Percentiles rank a stretch among this genome's conserved stretches.
phyloP scores from a whole-genome alignment of 1,284 basidiomycete genomes.

The Tylopilus sp. region DNA sequence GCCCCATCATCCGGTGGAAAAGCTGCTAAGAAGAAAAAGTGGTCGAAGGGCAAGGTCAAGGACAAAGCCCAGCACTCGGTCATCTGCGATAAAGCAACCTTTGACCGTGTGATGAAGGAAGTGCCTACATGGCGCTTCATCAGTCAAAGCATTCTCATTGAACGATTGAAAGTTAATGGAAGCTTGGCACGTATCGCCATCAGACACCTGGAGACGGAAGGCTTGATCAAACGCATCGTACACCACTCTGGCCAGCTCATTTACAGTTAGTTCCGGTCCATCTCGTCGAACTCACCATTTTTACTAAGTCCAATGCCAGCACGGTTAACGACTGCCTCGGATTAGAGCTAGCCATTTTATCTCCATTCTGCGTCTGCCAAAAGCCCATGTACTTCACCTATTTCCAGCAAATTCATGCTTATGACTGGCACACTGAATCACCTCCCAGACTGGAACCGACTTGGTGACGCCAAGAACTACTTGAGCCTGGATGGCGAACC shows the following conservation, averaged over 20 bases:
- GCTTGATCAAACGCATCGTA: constrained; percentile 93
- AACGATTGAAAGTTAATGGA: constrained; percentile 96
- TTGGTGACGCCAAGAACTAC: neutral
- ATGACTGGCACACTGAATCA: constrained; percentile 15
- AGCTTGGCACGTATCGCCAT: constrained; percentile 93
- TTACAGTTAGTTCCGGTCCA: constrained; percentile 66
- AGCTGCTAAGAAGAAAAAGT: constrained; percentile 98
- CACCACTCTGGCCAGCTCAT: constrained; percentile 94
- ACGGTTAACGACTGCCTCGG: constrained; percentile 59
- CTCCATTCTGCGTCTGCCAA: constrained; percentile 36
- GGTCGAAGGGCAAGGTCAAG: constrained; percentile 99
- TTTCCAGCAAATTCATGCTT: constrained; percentile 31
- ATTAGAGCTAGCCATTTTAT: constrained; percentile 44
- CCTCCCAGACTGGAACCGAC: neutral
- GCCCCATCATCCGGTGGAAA: constrained; percentile 69
- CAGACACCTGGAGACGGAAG: constrained; percentile 91
- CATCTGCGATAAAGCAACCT: constrained; percentile 85
- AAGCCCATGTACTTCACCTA: constrained; percentile 48
- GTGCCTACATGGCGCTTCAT: constrained; percentile 99
- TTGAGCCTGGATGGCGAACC: neutral
- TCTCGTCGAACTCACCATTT: neutral
- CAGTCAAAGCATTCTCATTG: constrained; percentile 96
- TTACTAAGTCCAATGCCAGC: constrained; percentile 38
- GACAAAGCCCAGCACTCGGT: constrained; percentile 97
- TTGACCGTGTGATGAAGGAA: constrained; percentile 98